Conservation (phyloP, 176 grass and related monocot genomes). For the Saccharum officinarum region DNA sequence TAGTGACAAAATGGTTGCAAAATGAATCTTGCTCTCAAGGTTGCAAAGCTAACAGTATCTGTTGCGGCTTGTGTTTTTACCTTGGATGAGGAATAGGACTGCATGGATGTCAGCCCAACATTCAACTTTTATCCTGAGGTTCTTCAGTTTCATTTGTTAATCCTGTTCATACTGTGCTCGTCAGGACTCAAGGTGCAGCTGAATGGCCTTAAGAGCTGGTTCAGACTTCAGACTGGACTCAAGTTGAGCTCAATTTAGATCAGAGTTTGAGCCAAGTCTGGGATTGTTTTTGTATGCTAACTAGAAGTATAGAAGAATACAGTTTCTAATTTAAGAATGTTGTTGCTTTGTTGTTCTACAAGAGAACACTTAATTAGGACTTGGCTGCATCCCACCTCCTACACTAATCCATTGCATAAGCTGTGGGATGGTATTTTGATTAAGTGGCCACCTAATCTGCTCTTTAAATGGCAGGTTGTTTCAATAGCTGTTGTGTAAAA, state of each 20-base stretch:
- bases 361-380: not conserved
- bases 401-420: not conserved
- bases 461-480: not conserved
- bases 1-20: not conserved
- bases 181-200: not conserved
- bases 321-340: conserved; percentile 1
- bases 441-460: not conserved
- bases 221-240: not conserved
- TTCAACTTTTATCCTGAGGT: not conserved
- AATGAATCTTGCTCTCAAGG: not conserved
- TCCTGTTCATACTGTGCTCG: not conserved
- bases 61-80: not conserved
- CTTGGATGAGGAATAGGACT: not conserved
- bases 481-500: not conserved
- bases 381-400: not conserved
- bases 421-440: not conserved
- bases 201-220: not conserved
- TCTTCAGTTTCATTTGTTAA: not conserved
- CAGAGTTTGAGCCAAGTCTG: not conserved
- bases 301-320: not conserved
- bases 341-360: not conserved
- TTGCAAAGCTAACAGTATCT: not conserved
- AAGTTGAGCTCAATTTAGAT: not conserved
- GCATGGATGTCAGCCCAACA: not conserved
- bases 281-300: not conserved